Conservation (phyloP, 2,329 filamentous ascomycete genomes). For the Penicillium psychrosexuale region DNA sequence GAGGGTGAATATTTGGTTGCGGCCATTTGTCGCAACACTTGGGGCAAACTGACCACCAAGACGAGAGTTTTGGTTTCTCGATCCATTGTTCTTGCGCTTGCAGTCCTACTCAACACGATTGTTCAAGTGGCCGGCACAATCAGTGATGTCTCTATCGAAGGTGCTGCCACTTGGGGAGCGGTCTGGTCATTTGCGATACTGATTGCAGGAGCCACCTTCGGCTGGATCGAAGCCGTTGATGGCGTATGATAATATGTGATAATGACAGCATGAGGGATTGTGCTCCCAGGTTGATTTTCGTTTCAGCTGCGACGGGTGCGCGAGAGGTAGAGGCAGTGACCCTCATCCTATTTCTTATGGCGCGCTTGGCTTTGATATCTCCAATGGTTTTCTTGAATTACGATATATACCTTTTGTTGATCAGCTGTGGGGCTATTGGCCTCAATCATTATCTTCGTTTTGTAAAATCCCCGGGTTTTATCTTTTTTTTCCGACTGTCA, state of each 20-base stretch:
- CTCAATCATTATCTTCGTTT: background rate
- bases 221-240: conserved; percentile 42
- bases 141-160: conserved; percentile 64
- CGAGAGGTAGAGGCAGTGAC: background rate
- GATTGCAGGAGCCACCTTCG: conserved; percentile 32
- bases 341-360: background rate
- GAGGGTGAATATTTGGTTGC: conserved; percentile 68
- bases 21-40: conserved; percentile 58
- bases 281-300: background rate
- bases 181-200: conserved; percentile 64
- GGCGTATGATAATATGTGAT: conserved; percentile 27
- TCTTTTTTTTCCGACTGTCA: background rate
- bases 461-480: background rate
- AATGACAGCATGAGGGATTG: background rate
- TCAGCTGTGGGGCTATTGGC: background rate
- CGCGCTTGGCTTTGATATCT: background rate
- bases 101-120: conserved; percentile 55
- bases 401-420: background rate
- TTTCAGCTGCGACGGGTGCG: background rate
- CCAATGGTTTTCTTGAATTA: background rate
- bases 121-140: conserved; percentile 66
- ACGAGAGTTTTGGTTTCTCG: conserved; percentile 63
- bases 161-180: conserved; percentile 68
- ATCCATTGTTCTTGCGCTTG: conserved; percentile 51
- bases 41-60: conserved; percentile 60